Evolutionary conservation across 2,329 filamentous ascomycete species (phyloP).

Genomic region (Claviceps pazoutovae): DNA sequence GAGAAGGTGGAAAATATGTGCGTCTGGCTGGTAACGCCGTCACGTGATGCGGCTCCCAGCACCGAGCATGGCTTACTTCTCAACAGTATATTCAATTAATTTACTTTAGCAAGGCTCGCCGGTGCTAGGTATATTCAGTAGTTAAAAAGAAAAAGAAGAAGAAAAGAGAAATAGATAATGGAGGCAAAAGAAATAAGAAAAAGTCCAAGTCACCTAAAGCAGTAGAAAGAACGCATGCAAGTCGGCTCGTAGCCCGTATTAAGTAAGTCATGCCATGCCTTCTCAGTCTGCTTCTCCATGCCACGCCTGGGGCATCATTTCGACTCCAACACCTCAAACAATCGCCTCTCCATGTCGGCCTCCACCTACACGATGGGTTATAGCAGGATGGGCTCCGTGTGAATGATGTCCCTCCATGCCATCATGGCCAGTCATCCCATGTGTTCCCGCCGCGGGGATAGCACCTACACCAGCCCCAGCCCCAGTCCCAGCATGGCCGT

Average conservation of each 20-base stretch:
- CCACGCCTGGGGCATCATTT: too few species aligned
- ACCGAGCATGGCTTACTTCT: too few species aligned
- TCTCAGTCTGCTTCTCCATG: too few species aligned
- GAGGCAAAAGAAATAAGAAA: too few species aligned
- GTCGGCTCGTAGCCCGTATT: too few species aligned
- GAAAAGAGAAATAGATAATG: background rate
- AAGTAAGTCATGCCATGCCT: too few species aligned
- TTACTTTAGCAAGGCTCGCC: too few species aligned
- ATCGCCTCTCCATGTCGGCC: constrained; percentile 1
- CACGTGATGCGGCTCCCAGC: too few species aligned
- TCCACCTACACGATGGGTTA: background rate
- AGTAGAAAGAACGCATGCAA: too few species aligned
- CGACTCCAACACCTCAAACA: background rate
- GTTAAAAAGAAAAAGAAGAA: background rate
- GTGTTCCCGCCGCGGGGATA: background rate
- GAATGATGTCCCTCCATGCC: background rate
- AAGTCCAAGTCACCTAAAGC: too few species aligned
- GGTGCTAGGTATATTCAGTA: background rate
- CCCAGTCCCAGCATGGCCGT: background rate
- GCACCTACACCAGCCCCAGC: background rate
- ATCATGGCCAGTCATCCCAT: background rate
- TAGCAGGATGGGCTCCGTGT: background rate
- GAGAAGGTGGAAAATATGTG: too few species aligned
- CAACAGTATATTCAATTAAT: background rate
- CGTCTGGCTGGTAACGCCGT: too few species aligned